Conservation (phyloP, 805 yeast species). For the Sugiyamaella boreocaroliniensis region DNA sequence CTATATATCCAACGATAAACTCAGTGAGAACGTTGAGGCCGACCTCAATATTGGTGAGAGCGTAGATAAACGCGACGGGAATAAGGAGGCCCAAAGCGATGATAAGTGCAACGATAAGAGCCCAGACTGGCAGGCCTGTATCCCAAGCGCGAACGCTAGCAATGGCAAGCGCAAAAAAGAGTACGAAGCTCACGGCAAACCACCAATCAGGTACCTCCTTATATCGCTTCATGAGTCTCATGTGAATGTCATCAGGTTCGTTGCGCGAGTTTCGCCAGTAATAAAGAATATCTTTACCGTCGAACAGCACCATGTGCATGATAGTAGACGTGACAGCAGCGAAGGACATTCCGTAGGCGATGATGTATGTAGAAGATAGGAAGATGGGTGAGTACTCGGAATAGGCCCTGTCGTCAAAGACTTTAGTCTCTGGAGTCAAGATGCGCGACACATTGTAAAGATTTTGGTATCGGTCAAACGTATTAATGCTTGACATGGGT, state of each 20-base stretch:
- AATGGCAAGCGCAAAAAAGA: conserved; percentile 42
- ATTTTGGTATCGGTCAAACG: conserved; percentile 47
- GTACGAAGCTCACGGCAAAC: conserved; percentile 41
- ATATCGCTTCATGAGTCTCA: conserved; percentile 50
- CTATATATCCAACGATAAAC: conserved; percentile 56
- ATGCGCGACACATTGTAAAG: conserved; percentile 46
- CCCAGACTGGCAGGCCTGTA: conserved; percentile 53
- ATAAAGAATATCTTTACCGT: conserved; percentile 47
- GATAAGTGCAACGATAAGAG: conserved; percentile 47
- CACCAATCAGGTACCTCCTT: conserved; percentile 62
- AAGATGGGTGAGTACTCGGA: conserved; percentile 57
- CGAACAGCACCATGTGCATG: conserved; percentile 51
- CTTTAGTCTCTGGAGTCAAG: conserved; percentile 29
- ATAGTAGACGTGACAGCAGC: conserved; percentile 60
- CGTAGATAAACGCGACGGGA: conserved; percentile 56
- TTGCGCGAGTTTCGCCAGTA: conserved; percentile 40
- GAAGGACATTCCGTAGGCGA: conserved; percentile 56
- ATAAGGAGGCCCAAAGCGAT: conserved; percentile 49
- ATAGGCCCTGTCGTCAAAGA: conserved; percentile 44
- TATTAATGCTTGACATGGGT: conserved; percentile 46
- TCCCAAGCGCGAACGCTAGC: conserved; percentile 37
- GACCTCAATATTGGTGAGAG: conserved; percentile 53
- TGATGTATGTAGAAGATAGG: conserved; percentile 49
- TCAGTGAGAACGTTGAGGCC: conserved; percentile 60
- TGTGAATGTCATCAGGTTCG: conserved; percentile 45